Conservation (phyloP, 2,329 filamentous ascomycete species). For the Periconia macrospinosa region DNA sequence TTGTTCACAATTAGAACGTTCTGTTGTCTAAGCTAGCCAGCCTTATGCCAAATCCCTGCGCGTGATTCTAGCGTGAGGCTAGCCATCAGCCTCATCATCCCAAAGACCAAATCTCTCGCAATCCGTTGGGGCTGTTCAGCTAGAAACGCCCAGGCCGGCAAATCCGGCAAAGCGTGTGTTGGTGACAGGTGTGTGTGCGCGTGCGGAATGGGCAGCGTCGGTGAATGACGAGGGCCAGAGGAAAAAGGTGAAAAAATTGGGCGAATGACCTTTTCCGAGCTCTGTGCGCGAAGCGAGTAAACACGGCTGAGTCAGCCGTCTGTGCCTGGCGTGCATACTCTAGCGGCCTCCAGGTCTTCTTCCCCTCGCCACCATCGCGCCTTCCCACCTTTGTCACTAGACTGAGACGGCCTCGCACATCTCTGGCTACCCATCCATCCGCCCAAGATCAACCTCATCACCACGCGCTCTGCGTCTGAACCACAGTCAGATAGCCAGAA, state of each 20-base stretch:
- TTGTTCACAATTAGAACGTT: too few species aligned
- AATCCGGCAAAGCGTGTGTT: not conserved
- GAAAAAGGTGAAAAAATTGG: not conserved
- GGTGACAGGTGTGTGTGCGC: too few species aligned
- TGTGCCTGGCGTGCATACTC: not conserved
- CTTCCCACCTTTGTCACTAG: conserved; percentile 43
- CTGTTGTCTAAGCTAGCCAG: not conserved
- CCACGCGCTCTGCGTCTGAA: not conserved
- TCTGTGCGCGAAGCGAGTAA: not conserved
- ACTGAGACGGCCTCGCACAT: conserved; percentile 42
- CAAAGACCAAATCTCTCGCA: not conserved
- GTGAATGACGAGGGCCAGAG: not conserved
- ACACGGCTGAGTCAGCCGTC: conserved; percentile 24
- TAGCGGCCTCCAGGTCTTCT: conserved; percentile 15
- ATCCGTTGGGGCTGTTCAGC: not conserved
- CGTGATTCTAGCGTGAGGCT: conserved; percentile 9
- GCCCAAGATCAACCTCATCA: not conserved
- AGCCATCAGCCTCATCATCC: conserved; percentile 8
- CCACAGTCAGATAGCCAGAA: not conserved
- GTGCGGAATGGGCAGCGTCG: too few species aligned
- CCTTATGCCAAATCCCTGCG: conserved; percentile 1
- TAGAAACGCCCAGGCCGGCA: not conserved
- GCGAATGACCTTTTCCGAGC: too few species aligned
- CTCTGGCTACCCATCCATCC: conserved; percentile 21
- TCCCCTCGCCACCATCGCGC: conserved; percentile 31